Evolutionary conservation across 2,329 filamentous ascomycete species (phyloP).

Genomic region (Clarireedia paspali): DNA sequence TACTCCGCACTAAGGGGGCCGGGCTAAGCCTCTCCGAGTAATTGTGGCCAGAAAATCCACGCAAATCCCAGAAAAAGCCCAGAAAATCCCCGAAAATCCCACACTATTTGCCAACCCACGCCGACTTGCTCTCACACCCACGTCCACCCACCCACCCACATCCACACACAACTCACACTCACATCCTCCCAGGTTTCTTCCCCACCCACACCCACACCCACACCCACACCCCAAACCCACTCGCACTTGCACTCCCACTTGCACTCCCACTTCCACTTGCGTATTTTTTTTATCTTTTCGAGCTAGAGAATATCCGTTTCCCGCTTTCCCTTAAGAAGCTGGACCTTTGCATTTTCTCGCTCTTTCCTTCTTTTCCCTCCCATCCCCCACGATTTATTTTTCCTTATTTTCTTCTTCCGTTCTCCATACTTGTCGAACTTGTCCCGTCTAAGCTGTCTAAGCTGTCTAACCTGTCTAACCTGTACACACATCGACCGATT

Average conservation of each 20-base stretch:
- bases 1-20: no score
- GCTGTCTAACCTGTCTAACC: no score
- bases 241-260: not conserved
- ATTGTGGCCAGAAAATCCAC: no score
- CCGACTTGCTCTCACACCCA: not conserved
- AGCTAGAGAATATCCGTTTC: no score
- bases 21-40: no score
- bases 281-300: no score
- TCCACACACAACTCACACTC: not conserved
- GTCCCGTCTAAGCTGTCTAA: no score
- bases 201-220: not conserved
- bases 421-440: not conserved
- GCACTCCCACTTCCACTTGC: not conserved
- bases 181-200: not conserved
- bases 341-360: not conserved
- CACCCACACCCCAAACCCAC: not conserved
- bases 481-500: no score
- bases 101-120: not conserved
- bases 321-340: not conserved
- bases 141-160: not conserved
- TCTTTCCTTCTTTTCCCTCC: not conserved
- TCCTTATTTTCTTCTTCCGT: not conserved
- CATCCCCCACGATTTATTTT: not conserved
- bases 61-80: not conserved
- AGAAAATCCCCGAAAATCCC: not conserved